Evolutionary conservation across 345 rosid species (phyloP).

Genomic region (Stellera chamaejasme): DNA sequence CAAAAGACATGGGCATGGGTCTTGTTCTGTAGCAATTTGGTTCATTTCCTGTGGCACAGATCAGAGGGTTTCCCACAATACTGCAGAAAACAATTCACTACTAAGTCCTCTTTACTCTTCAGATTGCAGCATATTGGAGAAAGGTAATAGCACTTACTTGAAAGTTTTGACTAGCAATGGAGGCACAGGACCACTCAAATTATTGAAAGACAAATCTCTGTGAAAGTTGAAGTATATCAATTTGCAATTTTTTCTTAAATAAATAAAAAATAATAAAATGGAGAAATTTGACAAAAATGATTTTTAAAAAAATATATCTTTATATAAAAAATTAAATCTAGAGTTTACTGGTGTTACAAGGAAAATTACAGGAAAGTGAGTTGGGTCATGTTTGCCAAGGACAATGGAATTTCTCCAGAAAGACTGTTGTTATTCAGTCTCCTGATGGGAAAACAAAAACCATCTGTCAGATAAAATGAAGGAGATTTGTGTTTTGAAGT

Average conservation of each 20-base stretch:
- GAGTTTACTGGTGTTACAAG: background rate
- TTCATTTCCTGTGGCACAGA: conserved; percentile 54
- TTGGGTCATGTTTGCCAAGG: conserved; percentile 67
- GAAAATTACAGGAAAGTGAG: conserved; percentile 72
- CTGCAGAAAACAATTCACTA: conserved; percentile 25
- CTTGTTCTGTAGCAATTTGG: conserved; percentile 55
- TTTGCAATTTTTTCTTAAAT: too few relatives aligned
- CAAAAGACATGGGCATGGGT: conserved; percentile 35
- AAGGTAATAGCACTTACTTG: conserved; percentile 41
- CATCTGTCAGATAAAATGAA: conserved; percentile 1
- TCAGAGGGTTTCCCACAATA: conserved; percentile 73
- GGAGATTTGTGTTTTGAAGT: background rate
- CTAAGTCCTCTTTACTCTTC: too few relatives aligned
- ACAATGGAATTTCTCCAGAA: conserved; percentile 57
- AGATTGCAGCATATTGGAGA: background rate
- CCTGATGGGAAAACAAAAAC: conserved; percentile 33
- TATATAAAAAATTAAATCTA: background rate
- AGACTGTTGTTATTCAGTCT: conserved; percentile 74
- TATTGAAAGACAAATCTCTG: conserved; percentile 61
- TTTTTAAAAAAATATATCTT: background rate
- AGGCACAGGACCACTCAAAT: conserved; percentile 53
- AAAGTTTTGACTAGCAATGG: conserved; percentile 42
- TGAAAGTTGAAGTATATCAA: background rate
- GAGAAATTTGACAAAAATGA: background rate
- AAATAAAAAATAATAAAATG: too few relatives aligned